Base-by-base conservation (phyloP, 2,329 filamentous ascomycete species). In the Didymellaceae sp. region DNA sequence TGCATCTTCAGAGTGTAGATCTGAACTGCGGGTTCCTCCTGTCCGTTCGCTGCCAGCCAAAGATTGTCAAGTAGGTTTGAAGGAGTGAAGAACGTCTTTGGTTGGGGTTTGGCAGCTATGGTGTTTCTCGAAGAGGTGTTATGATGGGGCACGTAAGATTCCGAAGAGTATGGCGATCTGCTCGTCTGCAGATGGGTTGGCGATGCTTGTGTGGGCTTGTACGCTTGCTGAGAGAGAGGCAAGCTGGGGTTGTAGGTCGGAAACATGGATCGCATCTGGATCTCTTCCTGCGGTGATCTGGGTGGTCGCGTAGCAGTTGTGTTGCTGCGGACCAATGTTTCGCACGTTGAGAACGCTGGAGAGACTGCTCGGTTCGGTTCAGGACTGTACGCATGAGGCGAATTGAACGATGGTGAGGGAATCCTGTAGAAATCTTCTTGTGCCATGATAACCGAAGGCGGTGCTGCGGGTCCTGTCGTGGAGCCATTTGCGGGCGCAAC, bases 21-120 rank as follows among this genome's bases (percentile, higher is more conserved):
- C 41, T 73, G 68, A 16, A 71, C 62, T 10, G 62, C 57, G 8
- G 68, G 68, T 8, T 67, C 61, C 2, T 86, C 86, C 62, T 83
- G 89, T 10, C 87, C 87, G 65, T 89, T 89, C 52, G 83, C 78
- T 0, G 85, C 85, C 61, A 87, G 84, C 87, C 87, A 90, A 7
- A 88, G 78, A 41, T 80, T 79, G 57, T 82, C 82, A 26, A 89
- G 79, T 55, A 88, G 81, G 34, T 86, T 82, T 1, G 80, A 85
- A 0, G 82, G 80, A 1, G 73, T 74, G 48, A 74, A 73, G 56
- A 73, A 75, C 0, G 66, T 66, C 17, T 67, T 70, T 5, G 63
- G 64, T 40, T 63, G 55, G 9, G 50, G 55, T 50, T 43, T 46
- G 10, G 26, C 48, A 35, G 61, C 54, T 43, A 57, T 59, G 31